These are phyloP conservation scores for Podaxis sp. DNA, from an alignment of 768 basidiomycete genomes.

Conservation along the genomic window DNA sequence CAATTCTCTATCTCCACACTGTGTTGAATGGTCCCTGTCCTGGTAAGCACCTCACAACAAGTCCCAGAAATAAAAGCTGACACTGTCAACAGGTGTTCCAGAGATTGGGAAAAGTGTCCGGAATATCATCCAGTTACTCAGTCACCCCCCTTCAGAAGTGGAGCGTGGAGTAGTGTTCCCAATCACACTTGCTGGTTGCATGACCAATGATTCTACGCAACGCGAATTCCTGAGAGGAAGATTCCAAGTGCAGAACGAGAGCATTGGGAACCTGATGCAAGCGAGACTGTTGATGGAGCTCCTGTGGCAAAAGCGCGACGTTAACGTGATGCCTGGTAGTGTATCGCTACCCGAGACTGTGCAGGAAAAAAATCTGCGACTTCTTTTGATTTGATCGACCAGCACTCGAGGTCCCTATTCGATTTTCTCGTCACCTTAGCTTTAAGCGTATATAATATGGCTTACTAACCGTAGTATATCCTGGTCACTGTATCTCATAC, in stretches of 20 bases:
- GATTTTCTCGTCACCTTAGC: background rate
- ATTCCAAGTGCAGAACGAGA: conserved; percentile 48
- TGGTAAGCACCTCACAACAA: conserved; percentile 37
- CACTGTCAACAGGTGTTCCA: conserved; percentile 48
- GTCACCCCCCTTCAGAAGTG: conserved; percentile 51
- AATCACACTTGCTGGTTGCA: conserved; percentile 66
- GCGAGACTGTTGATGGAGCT: conserved; percentile 60
- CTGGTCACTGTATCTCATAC: conserved; percentile 7
- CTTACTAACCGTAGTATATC: conserved; percentile 5
- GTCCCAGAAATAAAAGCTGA: background rate
- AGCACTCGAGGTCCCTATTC: background rate
- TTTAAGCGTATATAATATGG: conserved; percentile 8
- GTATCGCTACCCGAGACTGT: conserved; percentile 54
- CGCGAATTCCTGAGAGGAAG: conserved; percentile 58
- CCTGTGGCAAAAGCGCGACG: conserved; percentile 66
- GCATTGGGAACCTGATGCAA: conserved; percentile 57
- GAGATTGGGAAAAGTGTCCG: conserved; percentile 63
- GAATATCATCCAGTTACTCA: conserved; percentile 46
- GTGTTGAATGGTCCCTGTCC: conserved; percentile 66
- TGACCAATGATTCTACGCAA: conserved; percentile 60
- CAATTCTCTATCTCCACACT: conserved; percentile 65
- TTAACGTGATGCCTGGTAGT: conserved; percentile 25
- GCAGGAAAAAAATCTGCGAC: conserved; percentile 41
- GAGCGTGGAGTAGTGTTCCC: conserved; percentile 73
- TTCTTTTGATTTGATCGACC: conserved; percentile 43